Conservation (phyloP, 441 rosid species). For the Manihot esculenta region DNA sequence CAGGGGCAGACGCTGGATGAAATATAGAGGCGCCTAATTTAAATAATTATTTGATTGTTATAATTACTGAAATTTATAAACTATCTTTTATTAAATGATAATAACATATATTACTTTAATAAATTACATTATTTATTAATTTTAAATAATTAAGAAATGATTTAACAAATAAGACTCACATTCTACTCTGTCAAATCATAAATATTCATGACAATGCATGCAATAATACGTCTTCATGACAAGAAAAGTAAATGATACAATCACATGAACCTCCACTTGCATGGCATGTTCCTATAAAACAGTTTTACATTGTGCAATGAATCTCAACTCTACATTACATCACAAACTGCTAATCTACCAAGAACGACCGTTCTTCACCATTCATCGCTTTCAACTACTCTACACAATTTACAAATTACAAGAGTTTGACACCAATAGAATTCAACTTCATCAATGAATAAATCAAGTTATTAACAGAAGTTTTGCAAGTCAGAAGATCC, state of each 20-base stretch:
- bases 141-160: no score
- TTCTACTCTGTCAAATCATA: not conserved
- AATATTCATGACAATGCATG: not conserved
- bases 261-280: constrained; percentile 5
- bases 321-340: constrained; percentile 10
- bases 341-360: not conserved
- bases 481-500: not conserved
- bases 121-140: no score
- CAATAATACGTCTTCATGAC: not conserved
- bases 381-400: not conserved
- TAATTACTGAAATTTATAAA: no score
- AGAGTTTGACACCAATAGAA: not conserved
- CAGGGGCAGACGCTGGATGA: no score
- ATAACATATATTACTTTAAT: no score
- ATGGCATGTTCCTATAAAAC: not conserved
- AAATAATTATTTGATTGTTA: no score
- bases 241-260: no score
- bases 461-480: not conserved
- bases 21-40: no score
- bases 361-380: not conserved
- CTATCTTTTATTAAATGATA: no score
- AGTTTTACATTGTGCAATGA: not conserved
- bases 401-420: constrained; percentile 2
- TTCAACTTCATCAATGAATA: not conserved
- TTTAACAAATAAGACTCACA: no score